Evolutionary conservation across 2,329 filamentous ascomycete genomes (phyloP).

Genomic region (Nannizzia gypsea): DNA sequence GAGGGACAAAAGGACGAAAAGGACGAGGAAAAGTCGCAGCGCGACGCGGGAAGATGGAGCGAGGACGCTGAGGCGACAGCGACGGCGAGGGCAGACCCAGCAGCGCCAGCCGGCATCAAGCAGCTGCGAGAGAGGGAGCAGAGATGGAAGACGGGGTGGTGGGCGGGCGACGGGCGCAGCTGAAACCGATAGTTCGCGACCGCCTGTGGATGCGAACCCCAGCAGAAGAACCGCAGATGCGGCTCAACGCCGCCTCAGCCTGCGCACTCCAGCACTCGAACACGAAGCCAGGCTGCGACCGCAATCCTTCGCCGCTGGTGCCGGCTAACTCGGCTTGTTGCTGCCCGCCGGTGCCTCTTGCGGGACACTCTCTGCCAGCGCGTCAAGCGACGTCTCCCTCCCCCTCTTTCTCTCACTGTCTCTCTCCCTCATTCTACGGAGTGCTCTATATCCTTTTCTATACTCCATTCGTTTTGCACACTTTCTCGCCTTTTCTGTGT

Average conservation of each 20-base stretch:
- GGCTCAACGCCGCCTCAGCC: not conserved
- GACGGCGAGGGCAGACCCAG: too few species aligned
- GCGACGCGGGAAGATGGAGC: not conserved
- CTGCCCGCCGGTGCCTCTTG: too few species aligned
- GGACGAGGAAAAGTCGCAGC: not conserved
- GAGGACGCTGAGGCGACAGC: not conserved
- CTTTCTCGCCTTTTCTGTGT: too few species aligned
- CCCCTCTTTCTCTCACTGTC: too few species aligned
- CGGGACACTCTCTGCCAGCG: too few species aligned
- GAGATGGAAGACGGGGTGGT: not conserved
- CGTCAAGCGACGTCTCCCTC: too few species aligned
- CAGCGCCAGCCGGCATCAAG: too few species aligned
- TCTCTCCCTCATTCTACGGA: too few species aligned
- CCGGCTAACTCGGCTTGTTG: not conserved
- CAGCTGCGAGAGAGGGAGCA: not conserved
- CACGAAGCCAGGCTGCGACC: not conserved
- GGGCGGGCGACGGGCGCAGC: not conserved
- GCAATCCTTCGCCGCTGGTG: not conserved
- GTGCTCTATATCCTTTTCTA: too few species aligned
- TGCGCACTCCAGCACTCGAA: not conserved
- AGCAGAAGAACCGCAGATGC: not conserved
- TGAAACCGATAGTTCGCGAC: not conserved
- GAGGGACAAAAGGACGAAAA: not conserved
- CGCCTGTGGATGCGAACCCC: not conserved
- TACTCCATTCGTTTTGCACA: too few species aligned